Evolutionary conservation across 2,329 filamentous ascomycete genomes (phyloP), one percentile per base, ranked within the genome.

Genomic region (Catunica adiposa): DNA sequence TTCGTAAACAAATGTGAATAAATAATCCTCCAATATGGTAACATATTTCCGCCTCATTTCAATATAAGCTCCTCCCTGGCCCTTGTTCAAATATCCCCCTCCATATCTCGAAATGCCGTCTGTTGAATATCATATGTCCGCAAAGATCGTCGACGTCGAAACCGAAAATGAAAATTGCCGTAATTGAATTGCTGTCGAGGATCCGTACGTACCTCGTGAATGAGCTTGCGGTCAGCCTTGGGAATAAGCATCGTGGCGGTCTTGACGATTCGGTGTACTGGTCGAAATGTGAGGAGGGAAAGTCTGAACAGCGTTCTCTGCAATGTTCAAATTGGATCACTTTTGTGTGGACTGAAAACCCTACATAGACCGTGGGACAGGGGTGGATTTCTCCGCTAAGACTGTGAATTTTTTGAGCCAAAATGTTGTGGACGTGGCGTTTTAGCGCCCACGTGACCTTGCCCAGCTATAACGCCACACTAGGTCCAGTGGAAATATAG

Each of bases 181-280:
- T 38, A 53, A 53, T 53, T 42, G 55, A 55, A 57, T 58, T 56
- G 31, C 46, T 38, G 44, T 31, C 56, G 50, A 56, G 53, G 56
- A 53, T 38, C 42, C 48, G 47, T 55, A 61, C 63, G 61, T 72
- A 77, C 74, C 77, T 84, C 90, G 83, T 98, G 92, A 78, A 98
- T 97, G 85, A 89, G 88, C 87, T 98, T 98, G 80, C 94, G 89
- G 80, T 98, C 92, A 75, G 88, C 86, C 85, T 97, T 97, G 74
- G 92, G 92, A 75, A 98, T 98, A 80, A 98, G 85, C 92, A 81
- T 81, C 85, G 89, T 79, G 72, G 71, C 73, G 73, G 71, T 56
- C 51, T 60, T 58, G 55, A 58, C 54, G 54, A 59, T 57, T 59
- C 59, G 59, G 56, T 61, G 48, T 56, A 56, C 53, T 56, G 56